Evolutionary conservation across 106 monocot species (phyloP).

Genomic region (Dendrobium chrysotoxum): DNA sequence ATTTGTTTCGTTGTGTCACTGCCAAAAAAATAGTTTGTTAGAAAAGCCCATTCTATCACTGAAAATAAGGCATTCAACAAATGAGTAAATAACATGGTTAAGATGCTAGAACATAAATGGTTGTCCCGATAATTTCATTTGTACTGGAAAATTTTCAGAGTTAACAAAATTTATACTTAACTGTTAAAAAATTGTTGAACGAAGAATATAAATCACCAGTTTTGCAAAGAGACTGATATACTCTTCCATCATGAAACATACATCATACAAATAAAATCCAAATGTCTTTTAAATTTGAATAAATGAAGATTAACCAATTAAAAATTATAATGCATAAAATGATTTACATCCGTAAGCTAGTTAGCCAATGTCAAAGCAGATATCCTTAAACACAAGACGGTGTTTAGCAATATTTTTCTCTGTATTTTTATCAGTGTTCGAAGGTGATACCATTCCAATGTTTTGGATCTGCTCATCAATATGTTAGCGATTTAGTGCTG

Average conservation of each 20-base stretch:
- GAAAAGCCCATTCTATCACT: background rate
- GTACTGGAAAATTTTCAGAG: too few species aligned
- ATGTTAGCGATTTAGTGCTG: too few species aligned
- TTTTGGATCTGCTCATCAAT: too few species aligned
- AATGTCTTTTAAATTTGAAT: background rate
- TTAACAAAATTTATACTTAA: too few species aligned
- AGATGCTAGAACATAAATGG: background rate
- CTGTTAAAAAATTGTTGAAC: too few species aligned
- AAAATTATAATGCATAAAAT: background rate
- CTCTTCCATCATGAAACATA: background rate
- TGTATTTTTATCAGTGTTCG: too few species aligned
- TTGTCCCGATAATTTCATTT: background rate
- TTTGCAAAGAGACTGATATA: background rate
- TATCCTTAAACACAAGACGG: too few species aligned
- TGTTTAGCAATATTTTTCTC: too few species aligned
- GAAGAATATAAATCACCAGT: background rate
- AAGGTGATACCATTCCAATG: too few species aligned
- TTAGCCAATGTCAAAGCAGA: background rate
- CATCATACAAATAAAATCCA: background rate
- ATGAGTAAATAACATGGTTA: background rate
- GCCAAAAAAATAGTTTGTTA: slow-evolving; percentile 7
- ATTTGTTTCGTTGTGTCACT: slow-evolving; percentile 58
- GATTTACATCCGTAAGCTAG: background rate
- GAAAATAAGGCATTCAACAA: background rate
- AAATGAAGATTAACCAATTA: background rate